Evolutionary conservation across 306 rosid species (phyloP), one percentile per base, ranked within the genome.

Genomic region (Lathyrus oleraceus): DNA sequence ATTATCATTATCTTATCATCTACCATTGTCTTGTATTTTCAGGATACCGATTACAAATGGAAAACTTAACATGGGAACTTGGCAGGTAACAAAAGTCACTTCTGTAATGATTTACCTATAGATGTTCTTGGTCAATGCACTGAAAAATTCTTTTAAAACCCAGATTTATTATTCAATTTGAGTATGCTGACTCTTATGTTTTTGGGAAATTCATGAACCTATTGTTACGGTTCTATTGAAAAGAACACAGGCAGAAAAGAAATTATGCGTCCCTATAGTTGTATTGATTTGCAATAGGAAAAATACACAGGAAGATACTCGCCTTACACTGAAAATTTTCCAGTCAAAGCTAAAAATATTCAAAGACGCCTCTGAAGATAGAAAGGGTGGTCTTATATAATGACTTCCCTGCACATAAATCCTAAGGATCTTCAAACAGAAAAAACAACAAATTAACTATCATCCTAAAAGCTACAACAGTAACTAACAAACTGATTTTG

Each of bases 41-140:
- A 94, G 97, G 86, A 61, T 94, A 76, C 98, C 98, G 2, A 90
- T 94, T 21, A 85, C 97, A 77, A 81, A 88, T 74, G 98, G 98
- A 65, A 91, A 87, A 81, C 88, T 94, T 49, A 94, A 94, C 85
- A 81, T 90, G 97, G 98, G 98, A 63, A 90, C 97, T 25, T 94
- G 97, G 98, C 97, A 94, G 93, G 98, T 93, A 82, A 44, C 49
- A 30, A 5, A 64, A 30, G 40, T 61, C 8, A 23, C 23, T 62
- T 52, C 35, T 65, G 68, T 65, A 21, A 65, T 64, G 59, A 47
- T 42, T 35, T 62, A 52, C 39, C 49, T n/a, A 17, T 62, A 23
- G 49, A 75, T 6, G 3, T 16, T 76, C 27, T 61, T n/a, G 27
- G 32, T 30, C 30, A 8, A n/a, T 8, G 11, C 17, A 20, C 19